Conservation (phyloP, 192 early-diverging fungal species). For the Podila verticillata region DNA sequence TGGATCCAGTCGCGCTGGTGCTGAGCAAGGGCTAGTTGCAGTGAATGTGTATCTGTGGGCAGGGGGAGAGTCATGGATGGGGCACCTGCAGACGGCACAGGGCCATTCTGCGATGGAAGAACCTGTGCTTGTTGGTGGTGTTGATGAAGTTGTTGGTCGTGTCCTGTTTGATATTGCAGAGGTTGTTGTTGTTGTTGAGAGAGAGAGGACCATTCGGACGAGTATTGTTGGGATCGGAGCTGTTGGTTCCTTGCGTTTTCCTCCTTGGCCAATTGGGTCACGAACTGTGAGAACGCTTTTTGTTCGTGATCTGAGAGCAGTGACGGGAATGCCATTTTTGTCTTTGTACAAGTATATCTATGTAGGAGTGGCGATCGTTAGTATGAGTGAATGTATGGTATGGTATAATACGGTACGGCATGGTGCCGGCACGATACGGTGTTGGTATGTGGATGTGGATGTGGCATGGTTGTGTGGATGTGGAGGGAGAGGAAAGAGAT, state of each 20-base stretch:
- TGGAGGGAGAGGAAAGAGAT: too few species aligned
- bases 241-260: constrained; percentile 14
- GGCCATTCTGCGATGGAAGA: background rate
- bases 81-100: background rate
- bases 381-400: too few species aligned
- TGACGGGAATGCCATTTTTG: constrained; percentile 30
- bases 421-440: too few species aligned
- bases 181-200: constrained; percentile 1
- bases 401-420: too few species aligned
- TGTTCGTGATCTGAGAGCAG: constrained; percentile 48
- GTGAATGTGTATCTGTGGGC: background rate
- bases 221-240: background rate
- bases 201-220: background rate
- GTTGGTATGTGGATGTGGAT: too few species aligned
- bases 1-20: constrained; percentile 37
- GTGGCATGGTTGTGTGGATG: too few species aligned
- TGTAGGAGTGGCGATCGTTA: background rate
- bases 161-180: background rate
- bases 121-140: constrained; percentile 3
- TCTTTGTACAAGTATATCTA: background rate
- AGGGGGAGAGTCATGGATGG: background rate
- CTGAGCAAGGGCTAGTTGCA: background rate
- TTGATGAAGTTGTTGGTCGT: background rate
- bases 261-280: constrained; percentile 34
- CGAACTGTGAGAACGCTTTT: constrained; percentile 37